Percentiles rank a stretch among this genome's conserved stretches.
These are phyloP conservation scores for Danielia reshetovae DNA, from an alignment of 805 yeast genomes.

Conservation along the genomic window DNA sequence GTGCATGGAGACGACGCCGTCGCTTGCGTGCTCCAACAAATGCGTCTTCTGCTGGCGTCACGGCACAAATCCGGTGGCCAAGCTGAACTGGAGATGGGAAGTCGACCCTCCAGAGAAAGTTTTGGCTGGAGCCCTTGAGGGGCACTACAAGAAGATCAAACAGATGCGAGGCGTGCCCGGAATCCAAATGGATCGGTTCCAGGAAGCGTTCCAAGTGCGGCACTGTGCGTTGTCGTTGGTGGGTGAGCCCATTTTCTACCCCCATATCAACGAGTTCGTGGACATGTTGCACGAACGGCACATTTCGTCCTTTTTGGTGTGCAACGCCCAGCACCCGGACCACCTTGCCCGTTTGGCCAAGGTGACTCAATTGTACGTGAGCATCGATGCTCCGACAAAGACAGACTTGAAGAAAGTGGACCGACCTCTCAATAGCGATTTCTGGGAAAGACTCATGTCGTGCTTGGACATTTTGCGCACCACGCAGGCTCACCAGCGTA, in stretches of 20 bases:
- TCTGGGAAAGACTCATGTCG: constrained; percentile 82
- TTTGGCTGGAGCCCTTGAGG: constrained; percentile 78
- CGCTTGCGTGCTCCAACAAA: constrained; percentile 88
- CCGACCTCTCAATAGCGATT: constrained; percentile 84
- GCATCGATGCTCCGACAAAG: constrained; percentile 91
- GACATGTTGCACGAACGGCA: constrained; percentile 73
- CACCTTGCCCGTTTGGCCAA: constrained; percentile 63
- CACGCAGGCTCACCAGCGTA: constrained; percentile 74
- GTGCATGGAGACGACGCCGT: constrained; percentile 95
- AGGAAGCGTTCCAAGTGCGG: constrained; percentile 82
- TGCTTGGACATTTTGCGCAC: constrained; percentile 79
- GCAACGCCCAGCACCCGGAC: constrained; percentile 95
- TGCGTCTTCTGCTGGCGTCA: constrained; percentile 98
- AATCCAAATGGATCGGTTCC: constrained; percentile 81
- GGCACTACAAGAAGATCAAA: constrained; percentile 88
- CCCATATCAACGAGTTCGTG: constrained; percentile 82
- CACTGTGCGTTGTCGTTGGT: constrained; percentile 92
- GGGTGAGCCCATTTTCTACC: constrained; percentile 94
- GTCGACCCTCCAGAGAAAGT: constrained; percentile 85
- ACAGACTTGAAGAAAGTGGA: constrained; percentile 77
- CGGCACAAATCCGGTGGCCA: constrained; percentile 95
- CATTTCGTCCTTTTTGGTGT: constrained; percentile 84
- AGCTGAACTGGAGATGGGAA: constrained; percentile 91
- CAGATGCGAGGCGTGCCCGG: constrained; percentile 97
- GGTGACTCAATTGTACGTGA: constrained; percentile 88